Evolutionary conservation across 805 yeast species (phyloP).

Genomic region (Scheffersomyces ergatensis): DNA sequence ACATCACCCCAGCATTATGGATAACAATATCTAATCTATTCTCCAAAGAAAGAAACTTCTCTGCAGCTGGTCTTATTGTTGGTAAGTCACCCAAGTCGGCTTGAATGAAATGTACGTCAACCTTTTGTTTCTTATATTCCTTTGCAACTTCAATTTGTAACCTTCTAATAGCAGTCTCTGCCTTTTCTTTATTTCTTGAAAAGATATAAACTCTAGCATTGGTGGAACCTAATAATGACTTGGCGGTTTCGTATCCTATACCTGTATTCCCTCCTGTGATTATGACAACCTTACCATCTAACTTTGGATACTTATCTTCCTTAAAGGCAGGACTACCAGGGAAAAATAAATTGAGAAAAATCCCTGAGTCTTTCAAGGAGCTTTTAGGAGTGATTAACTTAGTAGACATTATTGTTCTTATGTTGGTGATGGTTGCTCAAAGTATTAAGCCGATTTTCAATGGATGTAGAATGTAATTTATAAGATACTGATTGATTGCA

Average conservation of each 20-base stretch:
- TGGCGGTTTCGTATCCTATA: conserved; percentile 24
- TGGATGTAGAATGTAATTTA: too few species aligned
- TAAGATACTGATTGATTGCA: too few species aligned
- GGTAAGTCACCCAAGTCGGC: conserved; percentile 41
- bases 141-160: conserved; percentile 18
- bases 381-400: too few species aligned
- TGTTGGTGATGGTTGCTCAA: too few species aligned
- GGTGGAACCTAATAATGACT: conserved; percentile 22
- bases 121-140: conserved; percentile 5
- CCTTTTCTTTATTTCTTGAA: conserved; percentile 30
- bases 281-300: conserved; percentile 32
- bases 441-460: too few species aligned
- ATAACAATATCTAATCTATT: conserved; percentile 16
- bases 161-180: conserved; percentile 20
- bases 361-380: not conserved
- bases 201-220: conserved; percentile 31
- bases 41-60: conserved; percentile 12
- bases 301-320: conserved; percentile 20
- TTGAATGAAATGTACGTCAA: conserved; percentile 12
- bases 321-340: conserved; percentile 5
- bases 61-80: conserved; percentile 36
- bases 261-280: conserved; percentile 41
- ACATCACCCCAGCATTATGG: conserved; percentile 24
- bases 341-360: conserved; percentile 1
- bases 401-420: too few species aligned